A percentile compares a stretch with the other conserved stretches of the same genome.
Conservation (phyloP, 768 basidiomycete species). For the Butyriboletus loyo region DNA sequence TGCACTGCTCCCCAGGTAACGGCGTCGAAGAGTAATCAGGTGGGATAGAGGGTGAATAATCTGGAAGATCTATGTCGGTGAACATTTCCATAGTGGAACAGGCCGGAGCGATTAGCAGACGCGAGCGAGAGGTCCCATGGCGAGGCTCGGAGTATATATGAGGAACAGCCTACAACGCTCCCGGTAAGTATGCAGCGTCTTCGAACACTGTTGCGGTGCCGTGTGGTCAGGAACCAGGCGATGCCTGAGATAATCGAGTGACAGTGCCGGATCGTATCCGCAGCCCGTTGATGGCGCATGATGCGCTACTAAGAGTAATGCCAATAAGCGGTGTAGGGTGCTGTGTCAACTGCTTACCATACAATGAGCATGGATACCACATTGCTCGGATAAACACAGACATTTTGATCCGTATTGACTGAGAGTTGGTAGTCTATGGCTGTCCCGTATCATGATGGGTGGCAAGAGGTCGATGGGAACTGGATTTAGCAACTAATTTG, state of each 20-base stretch:
- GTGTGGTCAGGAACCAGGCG: conserved; percentile 14
- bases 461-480: not conserved
- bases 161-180: conserved; percentile 9
- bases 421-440: not conserved
- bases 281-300: not conserved
- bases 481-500: too few species aligned
- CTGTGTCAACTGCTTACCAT: not conserved
- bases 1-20: conserved; percentile 47
- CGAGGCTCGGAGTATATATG: conserved; percentile 18
- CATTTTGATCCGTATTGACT: not conserved
- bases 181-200: not conserved
- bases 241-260: conserved; percentile 10
- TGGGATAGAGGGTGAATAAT: conserved; percentile 52
- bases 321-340: conserved; percentile 6
- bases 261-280: conserved; percentile 11
- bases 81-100: conserved; percentile 13
- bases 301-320: not conserved
- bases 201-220: conserved; percentile 11
- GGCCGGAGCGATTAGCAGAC: not conserved
- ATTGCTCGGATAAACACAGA: conserved; percentile 1
- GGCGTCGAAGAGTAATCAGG: conserved; percentile 60
- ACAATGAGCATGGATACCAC: not conserved
- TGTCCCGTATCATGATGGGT: not conserved
- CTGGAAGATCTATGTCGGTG: conserved; percentile 35
- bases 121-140: conserved; percentile 1